Evolutionary conservation across 1,284 basidiomycete genomes (phyloP), one percentile per base, ranked within the genome.

Genomic region (Ustilago shanxiensis): DNA sequence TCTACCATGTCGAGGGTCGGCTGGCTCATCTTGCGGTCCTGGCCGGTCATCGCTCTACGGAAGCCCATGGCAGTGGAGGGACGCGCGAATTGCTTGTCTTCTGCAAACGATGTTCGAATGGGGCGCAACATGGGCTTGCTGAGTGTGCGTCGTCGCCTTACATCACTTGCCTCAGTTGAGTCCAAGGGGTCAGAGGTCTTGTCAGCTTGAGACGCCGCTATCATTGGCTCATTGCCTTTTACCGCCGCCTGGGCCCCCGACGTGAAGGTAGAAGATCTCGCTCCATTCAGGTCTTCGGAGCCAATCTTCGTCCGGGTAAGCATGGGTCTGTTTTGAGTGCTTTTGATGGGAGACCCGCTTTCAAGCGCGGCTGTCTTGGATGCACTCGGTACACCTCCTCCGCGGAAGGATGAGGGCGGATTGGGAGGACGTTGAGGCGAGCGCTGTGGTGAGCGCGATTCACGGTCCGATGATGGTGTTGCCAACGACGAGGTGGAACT

Each of bases 1-100:
- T 83, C 82, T 14, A 73, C 77, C 56, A 83, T 83, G 50, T 75
- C 80, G 39, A 83, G 76, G 57, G 81, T 80, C 10, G 80, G 78
- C 52, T 81, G 80, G 60, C 79, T 77, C 72, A 73, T 76, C 70
- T 81, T 78, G 52, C 76, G 72, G 28, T 66, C 61, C n/a, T 44
- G 60, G 10, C 22, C 67, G 10, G 66, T 60, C 52, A 70, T 35
- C 16, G 50, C 37, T 16, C 66, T 58, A 14, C 67, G 39, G 61
- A 73, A 66, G 24, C 74, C 70, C 47, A 64, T 65, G n/a, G 69
- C 66, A 2, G 64, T 62, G 35, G 72, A 75, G 13, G 76, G 71
- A 10, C 63, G 56, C 2, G 44, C 33, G 11, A 52, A 31, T 16
- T 44, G 44, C 1, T 13, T 52, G 8, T 57, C 59, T 9, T 60